Evolutionary conservation across 306 rosid genomes (phyloP).

Genomic region (Pueraria montana): DNA sequence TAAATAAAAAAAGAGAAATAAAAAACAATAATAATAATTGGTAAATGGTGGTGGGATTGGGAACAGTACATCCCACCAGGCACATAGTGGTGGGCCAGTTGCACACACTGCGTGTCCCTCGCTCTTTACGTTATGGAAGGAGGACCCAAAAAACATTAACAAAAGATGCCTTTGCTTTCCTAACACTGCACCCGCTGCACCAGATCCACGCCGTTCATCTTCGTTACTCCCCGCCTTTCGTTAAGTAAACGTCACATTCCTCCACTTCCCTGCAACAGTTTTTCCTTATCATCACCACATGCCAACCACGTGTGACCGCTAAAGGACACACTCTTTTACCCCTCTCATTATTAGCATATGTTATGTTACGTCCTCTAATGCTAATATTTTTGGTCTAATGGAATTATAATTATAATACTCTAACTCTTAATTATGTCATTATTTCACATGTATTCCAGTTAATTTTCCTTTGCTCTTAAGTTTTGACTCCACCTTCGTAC

Average conservation of each 20-base stretch:
- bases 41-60: slow-evolving; percentile 47
- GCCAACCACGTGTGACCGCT: slow-evolving; percentile 47
- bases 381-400: neutral
- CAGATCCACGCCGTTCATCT: slow-evolving; percentile 38
- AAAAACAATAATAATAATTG: neutral
- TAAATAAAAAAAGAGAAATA: neutral
- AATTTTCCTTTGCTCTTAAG: neutral
- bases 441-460: slow-evolving; percentile 32
- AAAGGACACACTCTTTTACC: slow-evolving; percentile 13
- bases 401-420: neutral
- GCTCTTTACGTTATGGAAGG: slow-evolving; percentile 39
- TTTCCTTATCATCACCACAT: slow-evolving; percentile 39
- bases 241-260: slow-evolving; percentile 54
- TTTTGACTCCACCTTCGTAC: neutral
- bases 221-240: too few relatives aligned
- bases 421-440: slow-evolving; percentile 2
- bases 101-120: slow-evolving; percentile 57
- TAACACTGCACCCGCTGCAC: slow-evolving; percentile 6
- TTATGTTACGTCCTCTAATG: neutral
- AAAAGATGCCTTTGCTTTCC: slow-evolving; percentile 42
- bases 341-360: neutral
- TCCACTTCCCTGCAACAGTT: slow-evolving; percentile 20
- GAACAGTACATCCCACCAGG: slow-evolving; percentile 53
- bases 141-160: slow-evolving; percentile 31
- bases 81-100: slow-evolving; percentile 53